Percentiles rank a stretch among this genome's conserved stretches.
Evolutionary conservation across 441 rosid species (phyloP).

Genomic region (Brassica hybrid): DNA sequence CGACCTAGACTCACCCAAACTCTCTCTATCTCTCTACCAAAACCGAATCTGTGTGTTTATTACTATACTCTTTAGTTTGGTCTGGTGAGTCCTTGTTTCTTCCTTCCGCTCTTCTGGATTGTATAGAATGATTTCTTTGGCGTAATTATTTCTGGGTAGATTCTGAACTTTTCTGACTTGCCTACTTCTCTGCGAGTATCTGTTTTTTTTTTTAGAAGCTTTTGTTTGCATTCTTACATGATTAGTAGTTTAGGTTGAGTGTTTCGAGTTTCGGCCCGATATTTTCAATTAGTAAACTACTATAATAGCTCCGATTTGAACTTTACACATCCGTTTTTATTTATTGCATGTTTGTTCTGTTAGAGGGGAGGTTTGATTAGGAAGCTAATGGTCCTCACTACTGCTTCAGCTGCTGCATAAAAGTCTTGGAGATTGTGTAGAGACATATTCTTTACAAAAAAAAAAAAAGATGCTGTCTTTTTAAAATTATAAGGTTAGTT

Average conservation of each 20-base stretch:
- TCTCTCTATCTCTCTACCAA: background rate
- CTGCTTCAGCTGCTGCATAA: background rate
- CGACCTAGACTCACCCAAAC: background rate
- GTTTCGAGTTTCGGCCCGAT: no score
- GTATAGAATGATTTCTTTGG: background rate
- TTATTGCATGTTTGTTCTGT: background rate
- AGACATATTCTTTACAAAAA: background rate
- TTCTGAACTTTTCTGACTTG: background rate
- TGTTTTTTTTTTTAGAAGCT: no score
- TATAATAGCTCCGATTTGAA: no score
- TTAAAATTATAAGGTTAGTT: slow-evolving; percentile 14
- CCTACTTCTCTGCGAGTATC: background rate
- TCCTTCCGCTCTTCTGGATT: background rate
- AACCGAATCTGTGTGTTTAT: background rate
- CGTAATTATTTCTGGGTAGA: background rate
- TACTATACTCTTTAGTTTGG: background rate
- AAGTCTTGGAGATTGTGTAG: background rate
- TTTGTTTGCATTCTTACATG: background rate
- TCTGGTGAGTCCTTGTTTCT: background rate
- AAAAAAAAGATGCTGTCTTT: background rate
- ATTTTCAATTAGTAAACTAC: no score
- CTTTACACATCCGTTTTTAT: background rate
- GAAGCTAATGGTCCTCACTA: background rate
- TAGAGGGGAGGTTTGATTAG: background rate
- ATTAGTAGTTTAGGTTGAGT: no score